phyloP scores from a whole-genome alignment of 345 rosid genomes.

The Garcia nutans region DNA sequence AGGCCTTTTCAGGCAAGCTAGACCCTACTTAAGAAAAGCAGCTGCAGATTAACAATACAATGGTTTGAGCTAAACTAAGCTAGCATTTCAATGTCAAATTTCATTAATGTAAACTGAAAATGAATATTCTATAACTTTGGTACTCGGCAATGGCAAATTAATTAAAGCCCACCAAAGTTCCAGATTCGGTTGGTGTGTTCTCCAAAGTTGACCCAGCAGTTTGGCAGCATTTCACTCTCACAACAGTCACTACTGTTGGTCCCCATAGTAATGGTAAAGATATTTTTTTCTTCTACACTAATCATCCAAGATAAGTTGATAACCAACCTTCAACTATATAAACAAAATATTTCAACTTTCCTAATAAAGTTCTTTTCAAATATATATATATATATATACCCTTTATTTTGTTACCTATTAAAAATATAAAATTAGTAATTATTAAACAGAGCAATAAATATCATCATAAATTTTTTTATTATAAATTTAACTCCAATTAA shows the following conservation, averaged over 20 bases:
- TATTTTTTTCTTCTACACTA: too few relatives aligned
- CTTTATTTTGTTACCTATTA: too few relatives aligned
- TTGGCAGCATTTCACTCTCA: constrained; percentile 26
- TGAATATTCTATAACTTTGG: constrained; percentile 15
- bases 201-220: constrained; percentile 7
- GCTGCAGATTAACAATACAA: constrained; percentile 18
- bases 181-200: constrained; percentile 1
- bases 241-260: background rate
- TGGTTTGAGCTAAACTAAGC: background rate
- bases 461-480: too few relatives aligned
- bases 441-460: background rate
- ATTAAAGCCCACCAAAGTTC: background rate
- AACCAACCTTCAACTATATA: too few relatives aligned
- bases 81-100: constrained; percentile 16
- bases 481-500: too few relatives aligned
- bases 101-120: constrained; percentile 15
- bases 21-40: constrained; percentile 31
- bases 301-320: too few relatives aligned
- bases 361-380: too few relatives aligned
- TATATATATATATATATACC: too few relatives aligned
- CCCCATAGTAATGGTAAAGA: background rate
- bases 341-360: too few relatives aligned
- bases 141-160: background rate
- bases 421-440: too few relatives aligned
- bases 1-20: constrained; percentile 57